Percentiles rank a stretch among this genome's conserved stretches.
Evolutionary conservation across 495 filamentous ascomycete species (phyloP).

Genomic region (Aspergillus mulundensis): DNA sequence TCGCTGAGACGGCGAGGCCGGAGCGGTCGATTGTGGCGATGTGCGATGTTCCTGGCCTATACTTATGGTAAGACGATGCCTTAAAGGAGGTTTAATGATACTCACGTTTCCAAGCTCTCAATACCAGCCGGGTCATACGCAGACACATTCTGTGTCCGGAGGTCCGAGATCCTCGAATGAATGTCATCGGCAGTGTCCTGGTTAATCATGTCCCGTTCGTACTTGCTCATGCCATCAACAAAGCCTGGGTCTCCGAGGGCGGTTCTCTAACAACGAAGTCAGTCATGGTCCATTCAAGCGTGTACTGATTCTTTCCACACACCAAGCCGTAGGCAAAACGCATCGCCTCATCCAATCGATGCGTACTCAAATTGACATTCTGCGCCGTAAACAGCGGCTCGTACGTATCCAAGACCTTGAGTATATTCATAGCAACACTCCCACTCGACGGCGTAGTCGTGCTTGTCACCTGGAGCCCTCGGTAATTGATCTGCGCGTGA

Average conservation of each 20-base stretch:
- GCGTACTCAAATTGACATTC: constrained; percentile 60
- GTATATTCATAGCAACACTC: constrained; percentile 61
- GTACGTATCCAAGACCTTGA: constrained; percentile 80
- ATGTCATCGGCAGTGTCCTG: constrained; percentile 52
- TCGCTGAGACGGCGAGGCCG: constrained; percentile 68
- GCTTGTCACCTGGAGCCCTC: constrained; percentile 62
- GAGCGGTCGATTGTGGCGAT: constrained; percentile 63
- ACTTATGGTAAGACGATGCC: not conserved
- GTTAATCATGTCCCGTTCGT: constrained; percentile 63
- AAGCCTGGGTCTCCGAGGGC: constrained; percentile 78
- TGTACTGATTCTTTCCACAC: too few species aligned
- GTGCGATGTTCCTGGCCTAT: constrained; percentile 68
- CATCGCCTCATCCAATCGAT: constrained; percentile 81
- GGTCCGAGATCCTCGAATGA: constrained; percentile 65
- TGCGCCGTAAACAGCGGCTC: constrained; percentile 49
- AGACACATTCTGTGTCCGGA: constrained; percentile 59
- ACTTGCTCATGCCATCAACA: constrained; percentile 57
- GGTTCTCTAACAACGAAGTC: constrained; percentile 42
- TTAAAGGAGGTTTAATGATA: not conserved
- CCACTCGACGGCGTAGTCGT: constrained; percentile 72
- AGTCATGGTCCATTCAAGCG: too few species aligned
- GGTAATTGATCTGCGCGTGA: constrained; percentile 63
- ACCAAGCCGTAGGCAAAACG: constrained; percentile 78
- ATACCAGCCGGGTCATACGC: constrained; percentile 67
- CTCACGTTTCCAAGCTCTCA: constrained; percentile 57